Percentiles rank a stretch among this genome's conserved stretches.
Conservation (phyloP, 2,329 filamentous ascomycete species). For the Aspergillus viridinutans region DNA sequence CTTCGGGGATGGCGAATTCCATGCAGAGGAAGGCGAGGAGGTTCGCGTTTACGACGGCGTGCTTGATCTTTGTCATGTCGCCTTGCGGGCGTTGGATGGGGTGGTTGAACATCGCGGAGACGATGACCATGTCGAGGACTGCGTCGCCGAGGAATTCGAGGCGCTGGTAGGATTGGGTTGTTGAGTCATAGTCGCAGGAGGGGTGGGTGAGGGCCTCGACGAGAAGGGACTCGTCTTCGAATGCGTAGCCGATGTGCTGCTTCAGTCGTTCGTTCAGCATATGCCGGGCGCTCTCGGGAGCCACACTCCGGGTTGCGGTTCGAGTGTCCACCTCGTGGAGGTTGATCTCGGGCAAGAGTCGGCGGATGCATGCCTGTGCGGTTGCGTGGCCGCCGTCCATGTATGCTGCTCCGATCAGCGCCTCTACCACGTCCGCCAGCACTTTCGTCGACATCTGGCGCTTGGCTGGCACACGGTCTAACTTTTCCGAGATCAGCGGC, state of each 20-base stretch:
- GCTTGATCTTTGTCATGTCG: slow-evolving; percentile 72
- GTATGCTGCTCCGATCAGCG: slow-evolving; percentile 73
- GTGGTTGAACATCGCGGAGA: slow-evolving; percentile 39
- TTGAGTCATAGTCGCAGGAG: slow-evolving; percentile 52
- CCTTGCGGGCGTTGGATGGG: slow-evolving; percentile 45
- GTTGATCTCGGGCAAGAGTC: slow-evolving; percentile 60
- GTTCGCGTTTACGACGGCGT: slow-evolving; percentile 72
- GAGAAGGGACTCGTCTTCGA: slow-evolving; percentile 64
- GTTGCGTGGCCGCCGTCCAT: slow-evolving; percentile 63
- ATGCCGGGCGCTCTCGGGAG: slow-evolving; percentile 5
- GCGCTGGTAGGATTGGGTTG: slow-evolving; percentile 61
- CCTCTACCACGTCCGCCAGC: slow-evolving; percentile 82
- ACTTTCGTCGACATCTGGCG: slow-evolving; percentile 66
- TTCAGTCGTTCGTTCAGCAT: slow-evolving; percentile 16
- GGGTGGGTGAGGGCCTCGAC: slow-evolving; percentile 77
- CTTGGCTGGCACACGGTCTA: slow-evolving; percentile 13
- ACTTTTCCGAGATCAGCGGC: slow-evolving; percentile 49
- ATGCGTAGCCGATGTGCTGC: slow-evolving; percentile 60
- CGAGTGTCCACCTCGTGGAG: slow-evolving; percentile 11
- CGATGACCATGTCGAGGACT: slow-evolving; percentile 73
- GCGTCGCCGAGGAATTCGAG: slow-evolving; percentile 87
- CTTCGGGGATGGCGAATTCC: slow-evolving; percentile 36
- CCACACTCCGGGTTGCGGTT: background rate
- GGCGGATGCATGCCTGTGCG: slow-evolving; percentile 59
- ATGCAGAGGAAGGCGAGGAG: slow-evolving; percentile 75